Evolutionary conservation across 2,329 filamentous ascomycete species (phyloP).

Genomic region (Aureobasidium musti): DNA sequence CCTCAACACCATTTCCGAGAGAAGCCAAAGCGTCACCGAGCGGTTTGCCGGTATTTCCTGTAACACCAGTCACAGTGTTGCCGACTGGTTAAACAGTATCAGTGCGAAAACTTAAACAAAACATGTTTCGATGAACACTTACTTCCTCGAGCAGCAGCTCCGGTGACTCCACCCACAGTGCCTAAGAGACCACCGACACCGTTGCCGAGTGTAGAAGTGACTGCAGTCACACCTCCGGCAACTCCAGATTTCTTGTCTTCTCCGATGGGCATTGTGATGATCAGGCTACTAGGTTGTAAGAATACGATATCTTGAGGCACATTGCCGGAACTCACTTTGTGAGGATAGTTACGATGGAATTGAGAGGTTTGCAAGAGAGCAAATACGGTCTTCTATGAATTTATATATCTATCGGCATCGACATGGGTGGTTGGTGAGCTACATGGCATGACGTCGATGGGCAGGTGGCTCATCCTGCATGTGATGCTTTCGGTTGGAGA

Average conservation of each 20-base stretch:
- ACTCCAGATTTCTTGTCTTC: conserved; percentile 46
- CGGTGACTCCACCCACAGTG: conserved; percentile 57
- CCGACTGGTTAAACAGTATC: conserved; percentile 37
- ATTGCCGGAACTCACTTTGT: not conserved
- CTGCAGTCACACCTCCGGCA: conserved; percentile 57
- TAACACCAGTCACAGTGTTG: conserved; percentile 51
- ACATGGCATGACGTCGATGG: conserved; percentile 18
- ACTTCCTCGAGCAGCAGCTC: conserved; percentile 47
- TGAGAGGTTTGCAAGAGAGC: not conserved
- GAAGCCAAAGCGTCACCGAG: conserved; percentile 48
- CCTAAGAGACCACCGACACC: conserved; percentile 57
- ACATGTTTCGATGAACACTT: not conserved
- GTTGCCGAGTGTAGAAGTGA: conserved; percentile 59
- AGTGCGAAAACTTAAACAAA: not conserved
- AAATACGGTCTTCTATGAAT: not conserved
- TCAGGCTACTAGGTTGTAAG: not conserved
- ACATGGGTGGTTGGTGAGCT: conserved; percentile 19
- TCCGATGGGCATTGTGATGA: conserved; percentile 11
- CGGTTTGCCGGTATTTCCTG: conserved; percentile 44
- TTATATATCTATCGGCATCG: conserved; percentile 12
- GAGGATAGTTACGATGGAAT: not conserved
- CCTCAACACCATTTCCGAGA: conserved; percentile 50
- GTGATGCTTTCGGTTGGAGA: not conserved
- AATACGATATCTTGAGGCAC: not conserved
- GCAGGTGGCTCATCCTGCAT: conserved; percentile 16